Base-by-base conservation (phyloP, 2,329 filamentous ascomycete genomes). In the Teratosphaeria gauchensis region DNA sequence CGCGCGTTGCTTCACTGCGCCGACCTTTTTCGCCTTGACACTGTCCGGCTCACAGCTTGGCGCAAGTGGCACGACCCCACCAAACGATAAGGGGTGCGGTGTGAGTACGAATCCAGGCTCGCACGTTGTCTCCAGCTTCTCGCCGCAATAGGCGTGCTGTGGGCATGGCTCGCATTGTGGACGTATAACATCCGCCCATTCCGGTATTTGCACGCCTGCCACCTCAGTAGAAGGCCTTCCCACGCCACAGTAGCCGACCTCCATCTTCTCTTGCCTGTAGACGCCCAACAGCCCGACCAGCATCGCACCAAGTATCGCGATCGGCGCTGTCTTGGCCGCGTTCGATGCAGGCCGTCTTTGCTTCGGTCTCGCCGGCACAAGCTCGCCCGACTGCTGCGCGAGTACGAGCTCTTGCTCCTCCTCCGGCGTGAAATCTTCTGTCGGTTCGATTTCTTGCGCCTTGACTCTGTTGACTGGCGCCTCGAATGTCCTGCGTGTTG, bases 11-110 rank as follows among this genome's bases (percentile, higher is more conserved):
- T 92, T 90, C 16, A 99, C 90, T 21, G 87, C 84, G 68, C 92
- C 90, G 54, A 97, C 88, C 19, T 89, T 87, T 46, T 90, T 85
- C 7, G 88, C 90, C 73, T 96, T 96, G 68, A 95, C 90, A 61
- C 91, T 91, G 73, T 99, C 95, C 0, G 94, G 89, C 74, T 96
- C 92, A 73, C 94, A 99, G 4, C 90, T 92, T 1, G 95, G 92
- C 5, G 92, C 85, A 8, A 99, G 77, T 7, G 94, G 94, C 4
- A 97, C 69, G 3, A 95, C 70, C 0, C 94, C 92, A 54, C 86
- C 85, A 0, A 96, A 72, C 0, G 91, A 87, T 24, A 97, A 78
- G 1, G 92, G 92, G 71, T 97, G 92, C 0, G 85, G 83, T 68
- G 88, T 88, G 42, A 94, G 80, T 53, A 99, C 82, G 69, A 95